Conservation (phyloP, 805 yeast genomes). For the Pichia exigua region DNA sequence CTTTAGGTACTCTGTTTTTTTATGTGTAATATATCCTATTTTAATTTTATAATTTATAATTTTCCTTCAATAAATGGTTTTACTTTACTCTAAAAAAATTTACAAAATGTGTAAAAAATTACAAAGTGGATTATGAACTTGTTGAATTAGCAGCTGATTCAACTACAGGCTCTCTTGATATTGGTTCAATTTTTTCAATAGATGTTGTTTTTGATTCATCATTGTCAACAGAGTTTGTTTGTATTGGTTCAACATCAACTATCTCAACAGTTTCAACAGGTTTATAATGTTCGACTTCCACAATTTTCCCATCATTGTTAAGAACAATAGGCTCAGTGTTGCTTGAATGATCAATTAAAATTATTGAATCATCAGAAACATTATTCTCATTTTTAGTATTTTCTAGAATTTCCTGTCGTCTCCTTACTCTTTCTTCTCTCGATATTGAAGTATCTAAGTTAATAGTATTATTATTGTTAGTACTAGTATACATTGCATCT, state of each 20-base stretch:
- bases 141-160: neutral
- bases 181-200: neutral
- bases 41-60: too few species aligned
- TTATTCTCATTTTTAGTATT: neutral
- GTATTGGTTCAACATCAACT: neutral
- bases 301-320: neutral
- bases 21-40: neutral
- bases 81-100: too few species aligned
- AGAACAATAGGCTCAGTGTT: neutral
- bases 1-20: too few species aligned
- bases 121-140: neutral
- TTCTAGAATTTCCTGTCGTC: slow-evolving; percentile 9
- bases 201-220: neutral
- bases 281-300: neutral
- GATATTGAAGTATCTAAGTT: slow-evolving; percentile 21
- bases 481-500: slow-evolving; percentile 19
- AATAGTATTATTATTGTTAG: neutral
- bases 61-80: neutral
- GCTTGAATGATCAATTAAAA: neutral
- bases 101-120: neutral
- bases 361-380: neutral
- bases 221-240: neutral
- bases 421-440: slow-evolving; percentile 25
- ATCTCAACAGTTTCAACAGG: neutral
- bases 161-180: neutral